Conservation (phyloP, 2,329 filamentous ascomycete species). For the Chaetomium sp. region DNA sequence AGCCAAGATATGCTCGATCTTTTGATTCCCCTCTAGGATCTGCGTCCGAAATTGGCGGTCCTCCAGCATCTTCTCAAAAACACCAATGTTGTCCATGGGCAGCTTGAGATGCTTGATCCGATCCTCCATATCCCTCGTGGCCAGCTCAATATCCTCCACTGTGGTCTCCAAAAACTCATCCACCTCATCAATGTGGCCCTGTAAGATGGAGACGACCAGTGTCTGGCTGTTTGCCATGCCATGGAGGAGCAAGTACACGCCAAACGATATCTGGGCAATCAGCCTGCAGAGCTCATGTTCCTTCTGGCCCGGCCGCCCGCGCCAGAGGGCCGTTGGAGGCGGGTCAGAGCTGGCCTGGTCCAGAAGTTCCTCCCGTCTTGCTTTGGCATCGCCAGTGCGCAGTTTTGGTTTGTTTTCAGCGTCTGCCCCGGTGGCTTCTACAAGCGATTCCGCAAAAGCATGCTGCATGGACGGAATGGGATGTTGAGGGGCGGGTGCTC, state of each 20-base stretch:
- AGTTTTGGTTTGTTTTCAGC: slow-evolving; percentile 45
- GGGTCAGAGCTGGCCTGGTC: slow-evolving; percentile 62
- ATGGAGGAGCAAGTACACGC: slow-evolving; percentile 79
- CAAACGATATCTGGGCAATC: slow-evolving; percentile 87
- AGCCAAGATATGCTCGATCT: slow-evolving; percentile 83
- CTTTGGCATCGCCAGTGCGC: slow-evolving; percentile 49
- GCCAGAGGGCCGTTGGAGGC: slow-evolving; percentile 69
- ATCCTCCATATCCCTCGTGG: slow-evolving; percentile 70
- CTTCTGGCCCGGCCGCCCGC: slow-evolving; percentile 64
- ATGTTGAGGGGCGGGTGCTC: slow-evolving; percentile 41
- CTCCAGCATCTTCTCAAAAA: slow-evolving; percentile 83
- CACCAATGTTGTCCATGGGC: slow-evolving; percentile 72
- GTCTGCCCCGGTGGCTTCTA: slow-evolving; percentile 56
- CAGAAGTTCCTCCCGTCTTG: slow-evolving; percentile 60
- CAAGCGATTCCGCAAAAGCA: slow-evolving; percentile 75
- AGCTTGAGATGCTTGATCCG: slow-evolving; percentile 74
- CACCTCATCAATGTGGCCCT: slow-evolving; percentile 88
- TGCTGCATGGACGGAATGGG: slow-evolving; percentile 71
- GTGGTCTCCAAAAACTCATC: slow-evolving; percentile 85
- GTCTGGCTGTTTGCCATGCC: slow-evolving; percentile 81
- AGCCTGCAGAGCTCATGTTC: slow-evolving; percentile 88
- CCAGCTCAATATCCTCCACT: slow-evolving; percentile 75
- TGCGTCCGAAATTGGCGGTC: slow-evolving; percentile 75
- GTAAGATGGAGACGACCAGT: slow-evolving; percentile 82
- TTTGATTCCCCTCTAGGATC: slow-evolving; percentile 80